Percentiles rank a stretch among this genome's conserved stretches.
Evolutionary conservation across 352 stramenopile genomes (phyloP).

Genomic region (Thraustochytrium striatum): DNA sequence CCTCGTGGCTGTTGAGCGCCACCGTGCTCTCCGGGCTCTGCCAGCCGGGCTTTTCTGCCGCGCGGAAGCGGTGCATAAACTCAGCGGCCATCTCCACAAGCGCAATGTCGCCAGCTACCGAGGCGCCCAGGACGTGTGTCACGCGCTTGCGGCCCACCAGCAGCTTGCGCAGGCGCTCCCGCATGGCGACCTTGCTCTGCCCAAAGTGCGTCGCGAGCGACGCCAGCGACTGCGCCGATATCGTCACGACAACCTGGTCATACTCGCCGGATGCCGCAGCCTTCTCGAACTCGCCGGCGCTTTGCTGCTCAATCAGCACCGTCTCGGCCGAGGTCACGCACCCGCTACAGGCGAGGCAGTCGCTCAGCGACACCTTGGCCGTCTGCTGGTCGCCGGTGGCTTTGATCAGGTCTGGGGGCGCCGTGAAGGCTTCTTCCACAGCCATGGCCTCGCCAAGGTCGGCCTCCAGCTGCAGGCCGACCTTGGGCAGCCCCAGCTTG

Average conservation of each 20-base stretch:
- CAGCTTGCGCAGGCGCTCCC: background rate
- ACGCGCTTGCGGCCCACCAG: background rate
- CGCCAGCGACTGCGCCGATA: conserved; percentile 77
- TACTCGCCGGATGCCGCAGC: conserved; percentile 57
- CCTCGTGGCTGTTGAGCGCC: background rate
- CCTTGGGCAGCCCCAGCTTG: conserved; percentile 54
- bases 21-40: background rate
- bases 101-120: conserved; percentile 49
- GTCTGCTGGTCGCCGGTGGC: conserved; percentile 61
- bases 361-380: conserved; percentile 86
- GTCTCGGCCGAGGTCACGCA: conserved; percentile 96
- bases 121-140: conserved; percentile 45
- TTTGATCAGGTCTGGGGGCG: conserved; percentile 58
- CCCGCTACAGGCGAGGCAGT: conserved; percentile 93
- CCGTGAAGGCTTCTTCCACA: conserved; percentile 47
- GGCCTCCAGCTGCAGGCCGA: conserved; percentile 70
- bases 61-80: conserved; percentile 53
- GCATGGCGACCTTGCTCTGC: background rate
- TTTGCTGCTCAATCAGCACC: conserved; percentile 94
- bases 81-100: conserved; percentile 55
- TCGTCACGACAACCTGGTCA: conserved; percentile 68
- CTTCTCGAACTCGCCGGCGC: conserved; percentile 76
- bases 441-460: conserved; percentile 58
- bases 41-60: background rate
- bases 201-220: conserved; percentile 66